phyloP scores from a whole-genome alignment of 371 early-diverging fungal genomes.

The Pancytospora epiphaga region DNA sequence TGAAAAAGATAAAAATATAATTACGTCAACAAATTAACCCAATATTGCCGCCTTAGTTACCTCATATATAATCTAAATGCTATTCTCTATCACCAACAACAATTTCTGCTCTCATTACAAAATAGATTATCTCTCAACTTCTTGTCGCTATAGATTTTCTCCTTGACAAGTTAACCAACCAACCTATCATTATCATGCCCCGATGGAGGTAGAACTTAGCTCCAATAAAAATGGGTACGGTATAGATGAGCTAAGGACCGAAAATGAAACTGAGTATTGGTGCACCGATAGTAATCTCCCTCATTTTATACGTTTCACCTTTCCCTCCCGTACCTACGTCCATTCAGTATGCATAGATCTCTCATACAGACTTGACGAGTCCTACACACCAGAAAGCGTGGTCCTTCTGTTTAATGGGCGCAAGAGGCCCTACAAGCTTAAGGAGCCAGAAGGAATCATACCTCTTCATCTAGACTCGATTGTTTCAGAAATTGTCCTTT shows the following conservation, averaged over 20 bases:
- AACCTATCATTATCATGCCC: slow-evolving; percentile 1
- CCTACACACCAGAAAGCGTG: slow-evolving; percentile 73
- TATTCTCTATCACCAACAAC: too few relatives aligned
- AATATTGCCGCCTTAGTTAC: too few relatives aligned
- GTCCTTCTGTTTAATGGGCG: slow-evolving; percentile 68
- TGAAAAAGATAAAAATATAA: too few relatives aligned
- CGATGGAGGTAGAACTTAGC: slow-evolving; percentile 58
- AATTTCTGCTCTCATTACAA: too few relatives aligned
- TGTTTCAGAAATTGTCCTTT: slow-evolving; percentile 67
- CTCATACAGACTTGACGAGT: slow-evolving; percentile 72
- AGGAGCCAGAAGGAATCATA: slow-evolving; percentile 68
- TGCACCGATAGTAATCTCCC: slow-evolving; percentile 59
- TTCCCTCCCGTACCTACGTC: slow-evolving; percentile 39
- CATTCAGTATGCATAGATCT: slow-evolving; percentile 68
- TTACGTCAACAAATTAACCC: too few relatives aligned
- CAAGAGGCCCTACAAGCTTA: slow-evolving; percentile 64
- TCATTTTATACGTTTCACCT: slow-evolving; percentile 56
- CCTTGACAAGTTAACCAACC: too few relatives aligned
- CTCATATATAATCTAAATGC: too few relatives aligned
- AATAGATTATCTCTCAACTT: too few relatives aligned
- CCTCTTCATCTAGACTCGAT: slow-evolving; percentile 62
- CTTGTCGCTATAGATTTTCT: too few relatives aligned
- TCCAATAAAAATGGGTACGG: slow-evolving; percentile 60
- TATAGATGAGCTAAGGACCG: slow-evolving; percentile 53
- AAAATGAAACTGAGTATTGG: slow-evolving; percentile 55